phyloP scores from a whole-genome alignment of 768 basidiomycete genomes.

The Collybiopsis luxurians region DNA sequence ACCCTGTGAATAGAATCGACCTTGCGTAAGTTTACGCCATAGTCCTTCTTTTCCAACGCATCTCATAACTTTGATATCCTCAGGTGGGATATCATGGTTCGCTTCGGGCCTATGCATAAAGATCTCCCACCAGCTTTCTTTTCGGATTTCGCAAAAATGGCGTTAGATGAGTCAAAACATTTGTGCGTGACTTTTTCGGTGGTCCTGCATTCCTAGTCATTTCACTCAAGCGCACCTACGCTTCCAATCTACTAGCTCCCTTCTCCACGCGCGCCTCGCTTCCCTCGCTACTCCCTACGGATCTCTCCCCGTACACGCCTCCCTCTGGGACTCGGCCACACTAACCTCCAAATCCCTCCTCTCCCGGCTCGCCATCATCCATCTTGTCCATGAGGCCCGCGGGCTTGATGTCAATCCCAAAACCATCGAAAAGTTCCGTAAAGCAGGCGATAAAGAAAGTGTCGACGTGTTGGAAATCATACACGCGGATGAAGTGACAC shows the following conservation, averaged over 20 bases:
- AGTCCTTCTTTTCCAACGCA: background rate
- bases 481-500: conserved; percentile 78
- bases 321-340: conserved; percentile 76
- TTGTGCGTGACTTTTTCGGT: conserved; percentile 43
- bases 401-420: conserved; percentile 83
- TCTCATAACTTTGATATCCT: background rate
- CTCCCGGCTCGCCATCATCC: conserved; percentile 77
- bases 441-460: conserved; percentile 64
- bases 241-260: conserved; percentile 30
- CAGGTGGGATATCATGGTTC: conserved; percentile 79
- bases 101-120: conserved; percentile 62
- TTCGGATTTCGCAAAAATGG: conserved; percentile 81
- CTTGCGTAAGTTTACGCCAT: conserved; percentile 50
- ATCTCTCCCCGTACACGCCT: conserved; percentile 70
- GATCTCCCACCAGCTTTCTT: conserved; percentile 73
- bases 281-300: conserved; percentile 72
- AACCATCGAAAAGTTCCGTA: conserved; percentile 70
- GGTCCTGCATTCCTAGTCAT: no score
- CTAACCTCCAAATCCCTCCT: conserved; percentile 66
- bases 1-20: conserved; percentile 71
- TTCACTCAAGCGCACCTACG: no score
- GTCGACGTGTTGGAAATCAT: conserved; percentile 71
- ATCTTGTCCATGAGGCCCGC: conserved; percentile 81
- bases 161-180: conserved; percentile 84
- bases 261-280: conserved; percentile 60